A percentile compares a stretch with the other conserved stretches of the same genome.
Conservation (phyloP, 2,329 filamentous ascomycete genomes). For the Aspergillus melleus region DNA sequence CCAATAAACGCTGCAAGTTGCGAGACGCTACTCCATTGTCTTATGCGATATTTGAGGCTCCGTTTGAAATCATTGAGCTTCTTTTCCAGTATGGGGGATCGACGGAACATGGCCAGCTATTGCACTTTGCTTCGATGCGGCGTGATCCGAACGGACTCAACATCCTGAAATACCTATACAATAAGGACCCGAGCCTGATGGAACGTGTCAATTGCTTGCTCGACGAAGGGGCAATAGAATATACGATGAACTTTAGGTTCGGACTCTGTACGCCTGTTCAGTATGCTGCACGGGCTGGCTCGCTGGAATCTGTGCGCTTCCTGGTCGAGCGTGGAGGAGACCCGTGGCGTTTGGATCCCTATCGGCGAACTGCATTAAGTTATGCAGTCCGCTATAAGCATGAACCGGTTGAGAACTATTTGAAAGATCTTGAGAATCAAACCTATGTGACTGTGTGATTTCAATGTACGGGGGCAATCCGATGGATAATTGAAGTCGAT, state of each 20-base stretch:
- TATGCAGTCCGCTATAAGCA: constrained; percentile 2
- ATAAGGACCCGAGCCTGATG: background rate
- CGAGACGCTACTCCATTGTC: constrained; percentile 7
- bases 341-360: constrained; percentile 6
- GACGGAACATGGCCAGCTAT: constrained; percentile 7
- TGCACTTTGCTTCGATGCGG: constrained; percentile 9
- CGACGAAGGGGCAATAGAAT: constrained; percentile 5
- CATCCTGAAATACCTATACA: background rate
- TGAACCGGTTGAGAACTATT: background rate
- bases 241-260: constrained; percentile 1
- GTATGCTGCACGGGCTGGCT: constrained; percentile 6
- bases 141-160: background rate
- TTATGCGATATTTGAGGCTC: constrained; percentile 1
- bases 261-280: constrained; percentile 8
- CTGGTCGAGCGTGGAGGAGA: constrained; percentile 3
- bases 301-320: constrained; percentile 4
- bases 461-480: no score
- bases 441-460: no score
- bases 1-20: constrained; percentile 6
- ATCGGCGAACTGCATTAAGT: constrained; percentile 6
- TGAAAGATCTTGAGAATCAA: background rate
- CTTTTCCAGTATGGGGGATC: constrained; percentile 5
- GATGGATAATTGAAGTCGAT: no score
- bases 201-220: constrained; percentile 2
- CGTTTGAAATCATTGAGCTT: constrained; percentile 2